Base-by-base conservation (phyloP, 129 eudicot genomes). In the Logfia minima region DNA sequence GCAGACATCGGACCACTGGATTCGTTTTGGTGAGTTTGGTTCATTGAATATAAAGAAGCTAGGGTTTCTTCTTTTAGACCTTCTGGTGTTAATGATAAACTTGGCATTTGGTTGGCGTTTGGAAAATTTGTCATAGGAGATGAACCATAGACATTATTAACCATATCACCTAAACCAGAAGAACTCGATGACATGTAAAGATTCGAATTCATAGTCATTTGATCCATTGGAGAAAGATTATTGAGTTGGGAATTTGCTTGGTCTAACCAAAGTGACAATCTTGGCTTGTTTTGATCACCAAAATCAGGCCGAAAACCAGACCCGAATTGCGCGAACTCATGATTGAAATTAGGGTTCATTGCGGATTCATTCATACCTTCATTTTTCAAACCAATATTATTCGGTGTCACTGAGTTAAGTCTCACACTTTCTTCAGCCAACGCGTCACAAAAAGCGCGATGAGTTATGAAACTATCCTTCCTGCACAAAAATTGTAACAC, bases 381-480 rank as follows among this genome's bases (percentile, higher is more conserved):
- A 11, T 76, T 81, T 77, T 79, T 88, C 81, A 90, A 84, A 81
- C 85, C 88, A 69, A 90, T 76, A 64, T 68, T 87, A 65, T 77
- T 85, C 26, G 88, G 72, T 8, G 87, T 79, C 59, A 79, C 81
- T 3, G 88, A 77, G 48, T 82, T 87, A 65, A 88, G 75, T 79
- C 96, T 84, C 24, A 88, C 88, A 52, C 90, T 85, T 64, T 93
- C 98, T 72, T 93, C 98, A 26, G 92, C 94, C 29, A 93, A 77
- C 14, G 98, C 98, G 80, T 93, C 98, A 68, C 98, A 93, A 65
- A 93, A 93, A 11, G 98, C 98, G 43, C 98, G 84, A 77, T 93
- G 98, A 35, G 98, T 93, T 59, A 93, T 93, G 80, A 93, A 93
- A 82, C 98, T 93, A 77, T 93, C 98, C 79, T 93, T 93, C 91